phyloP scores from a whole-genome alignment of 768 basidiomycete genomes.

The Kondoa subrosea region DNA sequence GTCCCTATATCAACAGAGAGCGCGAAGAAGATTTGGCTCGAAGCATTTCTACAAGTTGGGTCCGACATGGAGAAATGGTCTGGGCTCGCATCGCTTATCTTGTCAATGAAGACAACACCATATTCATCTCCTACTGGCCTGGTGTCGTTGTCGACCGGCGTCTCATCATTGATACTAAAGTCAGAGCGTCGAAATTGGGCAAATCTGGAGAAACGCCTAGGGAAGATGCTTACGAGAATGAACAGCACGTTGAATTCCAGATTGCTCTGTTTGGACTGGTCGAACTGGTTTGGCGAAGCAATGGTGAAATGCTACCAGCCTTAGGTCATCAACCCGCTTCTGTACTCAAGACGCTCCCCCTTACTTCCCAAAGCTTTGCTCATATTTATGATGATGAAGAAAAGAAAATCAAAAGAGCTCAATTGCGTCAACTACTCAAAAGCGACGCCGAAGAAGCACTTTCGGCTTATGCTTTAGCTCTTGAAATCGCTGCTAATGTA shows the following conservation, averaged over 20 bases:
- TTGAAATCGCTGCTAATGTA: background rate
- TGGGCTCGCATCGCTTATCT: background rate
- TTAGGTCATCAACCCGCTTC: background rate
- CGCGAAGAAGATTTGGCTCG: background rate
- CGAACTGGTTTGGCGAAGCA: background rate
- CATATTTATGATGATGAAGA: background rate
- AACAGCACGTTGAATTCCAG: background rate
- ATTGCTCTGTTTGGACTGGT: background rate
- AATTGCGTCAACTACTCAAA: background rate
- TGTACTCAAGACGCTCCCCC: background rate
- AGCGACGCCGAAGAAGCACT: background rate
- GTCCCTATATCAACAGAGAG: background rate
- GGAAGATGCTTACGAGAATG: background rate
- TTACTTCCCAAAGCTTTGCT: background rate
- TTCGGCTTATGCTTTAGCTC: background rate
- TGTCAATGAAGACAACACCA: background rate
- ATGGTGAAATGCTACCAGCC: background rate
- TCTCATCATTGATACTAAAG: background rate
- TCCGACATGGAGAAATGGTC: background rate
- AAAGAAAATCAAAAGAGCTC: background rate
- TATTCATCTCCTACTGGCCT: background rate
- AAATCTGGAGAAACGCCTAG: background rate
- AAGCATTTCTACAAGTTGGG: background rate
- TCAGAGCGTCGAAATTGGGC: background rate
- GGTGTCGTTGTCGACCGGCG: constrained; percentile 1